Conservation (phyloP, 208 protist genomes). For the Trypanosoma congolense region DNA sequence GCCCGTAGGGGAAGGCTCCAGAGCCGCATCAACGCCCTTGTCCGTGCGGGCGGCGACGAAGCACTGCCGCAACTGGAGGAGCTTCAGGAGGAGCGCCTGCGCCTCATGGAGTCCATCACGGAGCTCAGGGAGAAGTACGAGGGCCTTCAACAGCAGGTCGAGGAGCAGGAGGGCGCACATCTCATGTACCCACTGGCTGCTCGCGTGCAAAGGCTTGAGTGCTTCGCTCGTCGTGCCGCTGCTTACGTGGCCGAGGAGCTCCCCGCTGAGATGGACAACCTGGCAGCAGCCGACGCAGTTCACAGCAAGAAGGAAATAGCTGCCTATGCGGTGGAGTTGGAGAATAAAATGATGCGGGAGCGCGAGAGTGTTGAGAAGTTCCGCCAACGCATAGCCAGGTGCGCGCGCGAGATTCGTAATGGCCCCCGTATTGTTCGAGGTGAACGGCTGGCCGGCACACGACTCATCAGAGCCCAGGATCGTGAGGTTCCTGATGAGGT, state of each 20-base stretch:
- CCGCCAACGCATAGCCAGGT: conserved; percentile 27
- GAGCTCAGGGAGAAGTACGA: conserved; percentile 81
- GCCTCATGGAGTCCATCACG: conserved; percentile 49
- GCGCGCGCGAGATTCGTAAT: conserved; percentile 23
- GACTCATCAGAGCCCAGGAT: background rate
- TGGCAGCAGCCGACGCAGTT: conserved; percentile 42
- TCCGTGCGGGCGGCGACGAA: conserved; percentile 15
- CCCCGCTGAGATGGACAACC: conserved; percentile 43
- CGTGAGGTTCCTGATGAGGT: conserved; percentile 31
- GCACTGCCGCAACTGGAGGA: conserved; percentile 46
- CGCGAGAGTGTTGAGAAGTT: conserved; percentile 37
- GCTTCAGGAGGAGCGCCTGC: conserved; percentile 44
- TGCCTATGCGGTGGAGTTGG: conserved; percentile 56
- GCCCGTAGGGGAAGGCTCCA: conserved; percentile 25
- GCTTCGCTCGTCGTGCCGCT: conserved; percentile 32
- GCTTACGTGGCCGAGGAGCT: conserved; percentile 47
- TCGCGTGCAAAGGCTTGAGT: conserved; percentile 67
- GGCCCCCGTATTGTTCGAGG: conserved; percentile 20
- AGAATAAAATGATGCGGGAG: conserved; percentile 41
- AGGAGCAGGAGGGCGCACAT: conserved; percentile 33
- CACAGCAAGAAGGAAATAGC: conserved; percentile 68
- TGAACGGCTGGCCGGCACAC: conserved; percentile 9
- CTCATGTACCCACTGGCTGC: conserved; percentile 59
- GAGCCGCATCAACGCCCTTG: conserved; percentile 26
- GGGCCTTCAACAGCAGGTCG: conserved; percentile 55